A percentile compares a stretch with the other conserved stretches of the same genome.
phyloP scores from a whole-genome alignment of 2,329 filamentous ascomycete genomes.

The Phoma herbarum region DNA sequence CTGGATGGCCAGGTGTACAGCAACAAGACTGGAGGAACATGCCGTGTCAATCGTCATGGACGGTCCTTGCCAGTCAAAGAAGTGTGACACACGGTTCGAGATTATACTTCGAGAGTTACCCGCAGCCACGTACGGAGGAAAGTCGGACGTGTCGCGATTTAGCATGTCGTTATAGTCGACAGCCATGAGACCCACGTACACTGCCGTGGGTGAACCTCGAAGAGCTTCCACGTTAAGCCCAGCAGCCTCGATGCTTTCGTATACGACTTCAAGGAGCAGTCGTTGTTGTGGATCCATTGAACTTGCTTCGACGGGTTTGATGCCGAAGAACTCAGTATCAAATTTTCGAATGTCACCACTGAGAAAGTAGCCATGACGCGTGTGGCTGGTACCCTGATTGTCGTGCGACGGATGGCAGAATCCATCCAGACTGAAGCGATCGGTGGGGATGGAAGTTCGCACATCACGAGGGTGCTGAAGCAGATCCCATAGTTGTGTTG shows the following conservation, averaged over 20 bases:
- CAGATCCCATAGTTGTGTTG: slow-evolving; percentile 48
- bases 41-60: slow-evolving; percentile 53
- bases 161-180: slow-evolving; percentile 23
- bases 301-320: slow-evolving; percentile 28
- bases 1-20: slow-evolving; percentile 34
- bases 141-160: slow-evolving; percentile 7
- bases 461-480: slow-evolving; percentile 23
- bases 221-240: slow-evolving; percentile 19
- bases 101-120: slow-evolving; percentile 40
- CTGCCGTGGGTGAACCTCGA: slow-evolving; percentile 19
- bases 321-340: slow-evolving; percentile 35
- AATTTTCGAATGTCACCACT: slow-evolving; percentile 28
- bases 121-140: slow-evolving; percentile 30
- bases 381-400: slow-evolving; percentile 47
- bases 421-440: slow-evolving; percentile 40
- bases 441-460: background rate
- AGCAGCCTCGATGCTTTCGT: slow-evolving; percentile 30
- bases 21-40: slow-evolving; percentile 48
- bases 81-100: slow-evolving; percentile 50
- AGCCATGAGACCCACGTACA: slow-evolving; percentile 26
- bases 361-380: slow-evolving; percentile 30
- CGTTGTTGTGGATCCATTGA: slow-evolving; percentile 40
- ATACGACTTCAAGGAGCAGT: slow-evolving; percentile 31
- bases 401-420: slow-evolving; percentile 37
- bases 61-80: slow-evolving; percentile 49